A percentile compares a stretch with the other conserved stretches of the same genome.
Evolutionary conservation across 1,139 yeast species (phyloP).

Genomic region (Suhomyces terraborum): DNA sequence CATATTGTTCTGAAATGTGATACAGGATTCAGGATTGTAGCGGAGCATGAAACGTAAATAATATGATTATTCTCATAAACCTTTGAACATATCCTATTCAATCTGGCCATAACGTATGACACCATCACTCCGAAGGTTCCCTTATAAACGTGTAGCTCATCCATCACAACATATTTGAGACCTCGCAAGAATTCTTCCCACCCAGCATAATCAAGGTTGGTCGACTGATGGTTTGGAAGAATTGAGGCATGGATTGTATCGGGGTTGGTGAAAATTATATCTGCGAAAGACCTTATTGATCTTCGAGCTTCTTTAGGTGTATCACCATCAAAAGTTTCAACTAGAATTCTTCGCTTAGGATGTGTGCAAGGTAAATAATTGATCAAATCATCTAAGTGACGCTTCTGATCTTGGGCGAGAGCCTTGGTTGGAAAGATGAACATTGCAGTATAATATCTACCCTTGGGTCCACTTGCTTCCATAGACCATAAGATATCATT

Average conservation of each 20-base stretch:
- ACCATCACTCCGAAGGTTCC: constrained; percentile 95
- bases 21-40: constrained; percentile 77
- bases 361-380: constrained; percentile 40
- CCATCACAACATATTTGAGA: constrained; percentile 77
- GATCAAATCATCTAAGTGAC: constrained; percentile 69
- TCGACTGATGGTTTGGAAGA: constrained; percentile 61
- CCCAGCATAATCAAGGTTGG: constrained; percentile 21
- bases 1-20: constrained; percentile 72
- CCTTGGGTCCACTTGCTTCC: constrained; percentile 19
- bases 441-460: constrained; percentile 59
- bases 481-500: constrained; percentile 53
- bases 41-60: constrained; percentile 86
- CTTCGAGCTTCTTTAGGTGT: constrained; percentile 60
- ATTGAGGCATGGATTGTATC: constrained; percentile 89
- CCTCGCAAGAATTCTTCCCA: constrained; percentile 73
- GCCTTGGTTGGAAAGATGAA: constrained; percentile 97
- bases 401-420: constrained; percentile 90
- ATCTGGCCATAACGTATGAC: constrained; percentile 76
- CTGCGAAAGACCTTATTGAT: constrained; percentile 60
- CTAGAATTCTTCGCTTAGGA: constrained; percentile 37
- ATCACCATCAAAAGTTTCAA: constrained; percentile 93
- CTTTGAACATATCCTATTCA: constrained; percentile 57
- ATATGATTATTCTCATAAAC: constrained; percentile 26
- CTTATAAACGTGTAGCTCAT: constrained; percentile 85
- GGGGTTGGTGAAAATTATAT: constrained; percentile 89